Base-by-base conservation (phyloP, 129 eudicot genomes). In the Helianthus tuberosus region DNA sequence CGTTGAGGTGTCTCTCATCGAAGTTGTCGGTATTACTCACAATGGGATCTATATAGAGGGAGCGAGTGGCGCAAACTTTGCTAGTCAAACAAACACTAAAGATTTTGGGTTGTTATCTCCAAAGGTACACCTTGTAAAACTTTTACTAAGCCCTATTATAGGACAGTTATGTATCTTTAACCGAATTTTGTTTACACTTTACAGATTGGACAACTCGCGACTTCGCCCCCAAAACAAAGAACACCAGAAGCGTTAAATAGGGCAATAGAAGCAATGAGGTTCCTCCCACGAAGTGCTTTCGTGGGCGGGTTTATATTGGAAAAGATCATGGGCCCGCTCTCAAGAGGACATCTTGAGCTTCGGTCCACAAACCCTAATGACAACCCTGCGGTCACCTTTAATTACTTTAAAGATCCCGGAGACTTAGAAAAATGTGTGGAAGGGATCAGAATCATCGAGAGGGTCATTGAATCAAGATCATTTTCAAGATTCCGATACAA, bases 191-290 rank as follows among this genome's bases (percentile, higher is more conserved):
- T 32, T 35, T 11, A 47, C 13, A 23, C 51, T 64, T 72, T 70
- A 58, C 83, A 93, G 98, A 88, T 93, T 23, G 98, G 98, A 41
- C 96, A 90, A 77, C 91, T 90, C 5, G 81, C 96, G n/a, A 93
- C 97, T 6, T 48, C 89, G 29, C 96, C 96, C 13, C 97, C 98
- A 65, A 93, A 86, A 73, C 85, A 84, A 61, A 90, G 97, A 84
- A 92, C 94, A 23, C 61, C 78, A 78, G 79, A 89, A 66, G 98
- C 95, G 14, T 61, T 92, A 75, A 73, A 75, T 54, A 75, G 71
- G 52, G 94, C 92, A 5, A 85, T 85, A 8, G 81, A 89, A n/a
- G 61, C 78, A 71, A 87, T 87, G 92, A 47, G 77, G 67, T 38
- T 69, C 64, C 92, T 89, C 3, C 87, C 83, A n/a, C 77, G 80